A percentile compares a stretch with the other conserved stretches of the same genome.
Conservation (phyloP, 2,329 filamentous ascomycete genomes). For the Aspergillus sp. region DNA sequence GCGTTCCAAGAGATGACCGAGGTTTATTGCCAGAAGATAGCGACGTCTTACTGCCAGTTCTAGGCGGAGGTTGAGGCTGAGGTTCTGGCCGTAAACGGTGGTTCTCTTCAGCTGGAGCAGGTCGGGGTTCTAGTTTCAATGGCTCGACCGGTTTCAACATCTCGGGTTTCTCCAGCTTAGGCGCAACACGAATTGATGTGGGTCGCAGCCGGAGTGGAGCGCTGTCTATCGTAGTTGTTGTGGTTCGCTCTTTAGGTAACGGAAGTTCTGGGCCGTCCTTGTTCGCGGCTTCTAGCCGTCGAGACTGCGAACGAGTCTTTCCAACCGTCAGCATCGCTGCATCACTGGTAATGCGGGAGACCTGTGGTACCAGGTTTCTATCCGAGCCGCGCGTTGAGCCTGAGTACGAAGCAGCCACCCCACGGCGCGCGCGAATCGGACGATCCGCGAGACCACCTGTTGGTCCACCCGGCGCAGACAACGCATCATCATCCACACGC, state of each 20-base stretch:
- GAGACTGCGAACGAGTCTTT: conserved; percentile 45
- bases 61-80: conserved; percentile 17
- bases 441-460: conserved; percentile 39
- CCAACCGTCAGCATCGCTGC: conserved; percentile 36
- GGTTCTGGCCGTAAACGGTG: conserved; percentile 14
- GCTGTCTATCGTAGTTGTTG: conserved; percentile 22
- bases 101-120: conserved; percentile 1
- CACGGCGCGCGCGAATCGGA: conserved; percentile 38
- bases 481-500: conserved; percentile 16
- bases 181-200: conserved; percentile 8
- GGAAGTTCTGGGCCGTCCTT: conserved; percentile 18
- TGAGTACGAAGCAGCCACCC: conserved; percentile 35
- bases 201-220: conserved; percentile 13
- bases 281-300: conserved; percentile 34
- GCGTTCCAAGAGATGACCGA: conserved; percentile 36
- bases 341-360: conserved; percentile 34
- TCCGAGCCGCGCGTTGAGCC: conserved; percentile 33
- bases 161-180: conserved; percentile 8
- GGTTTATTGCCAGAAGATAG: conserved; percentile 25
- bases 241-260: conserved; percentile 21
- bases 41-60: conserved; percentile 30
- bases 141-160: conserved; percentile 1
- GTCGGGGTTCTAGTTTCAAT: not conserved
- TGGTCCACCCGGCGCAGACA: conserved; percentile 13
- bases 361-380: conserved; percentile 22